These are phyloP conservation scores for Citrus sinensis DNA, from an alignment of 345 rosid species.

Conservation along the genomic window DNA sequence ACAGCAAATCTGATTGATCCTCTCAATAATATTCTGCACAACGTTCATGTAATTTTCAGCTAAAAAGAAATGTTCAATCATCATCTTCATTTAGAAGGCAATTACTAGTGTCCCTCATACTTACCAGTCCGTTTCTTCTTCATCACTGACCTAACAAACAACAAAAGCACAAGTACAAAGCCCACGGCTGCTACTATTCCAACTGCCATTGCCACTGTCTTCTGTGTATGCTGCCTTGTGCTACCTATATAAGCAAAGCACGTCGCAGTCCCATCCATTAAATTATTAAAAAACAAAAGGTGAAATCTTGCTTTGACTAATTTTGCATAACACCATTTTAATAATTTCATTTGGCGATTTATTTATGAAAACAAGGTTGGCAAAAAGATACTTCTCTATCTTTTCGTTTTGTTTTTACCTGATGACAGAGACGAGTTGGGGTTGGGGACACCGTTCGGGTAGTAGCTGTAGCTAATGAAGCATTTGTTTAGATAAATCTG, in stretches of 20 bases:
- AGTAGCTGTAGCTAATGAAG: slow-evolving; percentile 72
- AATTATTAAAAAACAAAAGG: not conserved
- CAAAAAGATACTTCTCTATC: not conserved
- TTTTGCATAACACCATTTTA: not conserved
- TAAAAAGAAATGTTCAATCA: not conserved
- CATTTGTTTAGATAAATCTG: slow-evolving; percentile 76
- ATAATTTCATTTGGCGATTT: not conserved
- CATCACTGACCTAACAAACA: slow-evolving; percentile 49
- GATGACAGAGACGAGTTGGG: slow-evolving; percentile 22
- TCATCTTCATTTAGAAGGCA: not conserved
- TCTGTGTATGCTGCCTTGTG: slow-evolving; percentile 50
- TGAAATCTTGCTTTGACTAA: not conserved
- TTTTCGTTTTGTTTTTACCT: slow-evolving; percentile 24
- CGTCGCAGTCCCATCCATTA: not conserved
- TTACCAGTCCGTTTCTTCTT: slow-evolving; percentile 58
- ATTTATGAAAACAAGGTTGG: not conserved
- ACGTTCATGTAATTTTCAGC: not conserved
- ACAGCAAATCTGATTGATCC: not conserved
- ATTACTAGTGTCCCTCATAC: slow-evolving; percentile 22
- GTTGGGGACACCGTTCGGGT: slow-evolving; percentile 71
- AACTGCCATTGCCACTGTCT: slow-evolving; percentile 76
- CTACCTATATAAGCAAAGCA: slow-evolving; percentile 12
- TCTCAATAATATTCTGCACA: slow-evolving; percentile 13
- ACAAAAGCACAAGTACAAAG: slow-evolving; percentile 55
- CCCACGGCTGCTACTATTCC: slow-evolving; percentile 81